phyloP scores from a whole-genome alignment of 352 stramenopile genomes.

The Globisporangium middletonii region DNA sequence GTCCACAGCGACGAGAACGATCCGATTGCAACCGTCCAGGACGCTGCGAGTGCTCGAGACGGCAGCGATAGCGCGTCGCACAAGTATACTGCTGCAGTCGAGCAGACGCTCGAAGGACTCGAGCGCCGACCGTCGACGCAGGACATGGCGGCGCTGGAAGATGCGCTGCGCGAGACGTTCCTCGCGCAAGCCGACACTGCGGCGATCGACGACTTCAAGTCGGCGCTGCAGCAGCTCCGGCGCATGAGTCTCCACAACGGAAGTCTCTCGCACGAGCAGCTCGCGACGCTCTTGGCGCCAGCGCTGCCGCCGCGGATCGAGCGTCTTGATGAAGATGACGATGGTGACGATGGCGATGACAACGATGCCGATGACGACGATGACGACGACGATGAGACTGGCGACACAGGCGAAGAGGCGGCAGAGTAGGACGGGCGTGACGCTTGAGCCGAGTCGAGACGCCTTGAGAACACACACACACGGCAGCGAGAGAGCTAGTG shows the following conservation, averaged over 20 bases:
- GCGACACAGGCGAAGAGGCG: slow-evolving; percentile 1
- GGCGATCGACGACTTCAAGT: slow-evolving; percentile 66
- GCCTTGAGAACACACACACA: not conserved
- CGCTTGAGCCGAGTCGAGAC: no score
- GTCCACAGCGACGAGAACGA: slow-evolving; percentile 10
- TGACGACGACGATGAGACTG: slow-evolving; percentile 13
- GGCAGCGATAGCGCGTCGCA: slow-evolving; percentile 2
- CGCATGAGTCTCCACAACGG: slow-evolving; percentile 23
- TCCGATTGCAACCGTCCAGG: not conserved
- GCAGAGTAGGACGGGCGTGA: not conserved
- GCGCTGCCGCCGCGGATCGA: not conserved
- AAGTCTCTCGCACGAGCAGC: slow-evolving; percentile 13
- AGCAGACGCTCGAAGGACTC: slow-evolving; percentile 17
- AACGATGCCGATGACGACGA: slow-evolving; percentile 26
- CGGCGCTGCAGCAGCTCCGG: slow-evolving; percentile 52
- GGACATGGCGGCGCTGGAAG: slow-evolving; percentile 51
- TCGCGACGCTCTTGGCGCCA: slow-evolving; percentile 8
- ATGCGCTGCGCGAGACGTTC: slow-evolving; percentile 57
- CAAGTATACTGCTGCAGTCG: slow-evolving; percentile 35
- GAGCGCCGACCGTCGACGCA: slow-evolving; percentile 4
- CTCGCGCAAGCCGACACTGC: slow-evolving; percentile 49
- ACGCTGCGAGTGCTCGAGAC: not conserved
- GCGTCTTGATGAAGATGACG: slow-evolving; percentile 4
- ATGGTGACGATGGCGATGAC: slow-evolving; percentile 19
- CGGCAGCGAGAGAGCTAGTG: not conserved